phyloP scores from a whole-genome alignment of 768 basidiomycete species.

The Cyclocybe cylindracea region DNA sequence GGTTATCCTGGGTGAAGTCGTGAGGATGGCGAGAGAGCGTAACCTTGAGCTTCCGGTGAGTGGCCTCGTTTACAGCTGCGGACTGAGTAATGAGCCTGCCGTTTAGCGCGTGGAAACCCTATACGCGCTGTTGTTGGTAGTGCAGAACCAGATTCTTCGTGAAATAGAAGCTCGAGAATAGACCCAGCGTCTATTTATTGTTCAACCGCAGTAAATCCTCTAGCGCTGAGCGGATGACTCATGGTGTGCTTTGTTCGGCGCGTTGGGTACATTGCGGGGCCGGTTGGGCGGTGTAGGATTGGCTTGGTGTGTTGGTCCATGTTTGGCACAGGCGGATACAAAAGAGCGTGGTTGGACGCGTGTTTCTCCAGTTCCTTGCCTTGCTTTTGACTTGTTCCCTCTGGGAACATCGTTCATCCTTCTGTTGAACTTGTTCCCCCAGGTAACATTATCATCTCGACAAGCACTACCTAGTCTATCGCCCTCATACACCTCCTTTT shows the following conservation, averaged over 20 bases:
- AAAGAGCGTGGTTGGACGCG: background rate
- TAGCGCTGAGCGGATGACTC: no score
- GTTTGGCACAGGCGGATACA: conserved; percentile 1
- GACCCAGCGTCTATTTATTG: no score
- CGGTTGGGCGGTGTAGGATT: background rate
- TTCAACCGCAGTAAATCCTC: no score
- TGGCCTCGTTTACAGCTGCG: conserved; percentile 2
- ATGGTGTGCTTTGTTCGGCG: background rate
- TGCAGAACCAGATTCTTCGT: conserved; percentile 63
- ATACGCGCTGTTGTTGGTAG: conserved; percentile 58
- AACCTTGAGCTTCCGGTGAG: conserved; percentile 53
- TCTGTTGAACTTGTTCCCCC: conserved; percentile 24
- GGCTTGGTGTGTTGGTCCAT: conserved; percentile 9
- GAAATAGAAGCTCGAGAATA: conserved; percentile 17
- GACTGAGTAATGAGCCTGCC: background rate
- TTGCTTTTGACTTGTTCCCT: conserved; percentile 23
- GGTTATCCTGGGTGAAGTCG: conserved; percentile 63
- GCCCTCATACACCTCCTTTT: conserved; percentile 1
- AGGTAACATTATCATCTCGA: conserved; percentile 22
- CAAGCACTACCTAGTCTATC: background rate
- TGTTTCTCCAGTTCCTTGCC: conserved; percentile 12
- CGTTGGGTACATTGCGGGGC: background rate
- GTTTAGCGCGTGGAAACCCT: conserved; percentile 59
- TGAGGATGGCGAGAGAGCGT: conserved; percentile 47
- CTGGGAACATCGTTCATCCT: conserved; percentile 24